Conservation (phyloP, 1,284 basidiomycete genomes). For the Cryptococcus hybrid region DNA sequence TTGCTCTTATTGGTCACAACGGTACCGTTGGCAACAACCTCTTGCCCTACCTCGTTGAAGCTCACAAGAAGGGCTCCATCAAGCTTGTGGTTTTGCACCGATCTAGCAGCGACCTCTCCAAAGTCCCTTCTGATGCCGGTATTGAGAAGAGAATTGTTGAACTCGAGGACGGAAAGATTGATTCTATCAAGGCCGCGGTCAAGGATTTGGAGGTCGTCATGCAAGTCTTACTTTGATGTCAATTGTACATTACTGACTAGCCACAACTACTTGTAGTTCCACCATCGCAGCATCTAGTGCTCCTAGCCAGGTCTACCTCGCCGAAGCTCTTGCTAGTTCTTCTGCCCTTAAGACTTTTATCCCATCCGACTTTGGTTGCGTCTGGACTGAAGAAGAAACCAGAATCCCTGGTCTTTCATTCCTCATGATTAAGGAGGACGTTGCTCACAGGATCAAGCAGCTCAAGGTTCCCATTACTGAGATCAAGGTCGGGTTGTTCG, state of each 20-base stretch:
- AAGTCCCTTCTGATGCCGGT: constrained; percentile 14
- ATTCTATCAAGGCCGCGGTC: constrained; percentile 7
- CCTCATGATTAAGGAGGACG: constrained; percentile 9
- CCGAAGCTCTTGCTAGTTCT: constrained; percentile 12
- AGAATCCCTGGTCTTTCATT: not conserved
- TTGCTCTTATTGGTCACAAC: constrained; percentile 13
- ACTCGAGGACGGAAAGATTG: constrained; percentile 3
- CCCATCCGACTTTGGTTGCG: constrained; percentile 19
- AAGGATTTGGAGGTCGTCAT: constrained; percentile 19
- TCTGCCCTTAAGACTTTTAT: constrained; percentile 17
- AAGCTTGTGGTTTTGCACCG: constrained; percentile 22
- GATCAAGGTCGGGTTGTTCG: constrained; percentile 12
- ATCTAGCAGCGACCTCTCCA: constrained; percentile 9
- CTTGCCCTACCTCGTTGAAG: constrained; percentile 11
- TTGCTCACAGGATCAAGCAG: constrained; percentile 8
- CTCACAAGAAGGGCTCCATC: constrained; percentile 12
- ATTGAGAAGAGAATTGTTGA: constrained; percentile 17
- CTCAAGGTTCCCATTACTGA: constrained; percentile 9
- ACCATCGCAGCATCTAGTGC: too few relatives aligned
- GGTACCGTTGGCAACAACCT: constrained; percentile 15
- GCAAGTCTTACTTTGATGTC: constrained; percentile 9
- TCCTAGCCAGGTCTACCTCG: constrained; percentile 5
- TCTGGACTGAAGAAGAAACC: constrained; percentile 16
- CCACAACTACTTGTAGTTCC: too few relatives aligned
- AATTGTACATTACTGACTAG: too few relatives aligned